These are phyloP conservation scores for Aspergillus flavus DNA, from an alignment of 2,329 filamentous ascomycete species.

Conservation along the genomic window DNA sequence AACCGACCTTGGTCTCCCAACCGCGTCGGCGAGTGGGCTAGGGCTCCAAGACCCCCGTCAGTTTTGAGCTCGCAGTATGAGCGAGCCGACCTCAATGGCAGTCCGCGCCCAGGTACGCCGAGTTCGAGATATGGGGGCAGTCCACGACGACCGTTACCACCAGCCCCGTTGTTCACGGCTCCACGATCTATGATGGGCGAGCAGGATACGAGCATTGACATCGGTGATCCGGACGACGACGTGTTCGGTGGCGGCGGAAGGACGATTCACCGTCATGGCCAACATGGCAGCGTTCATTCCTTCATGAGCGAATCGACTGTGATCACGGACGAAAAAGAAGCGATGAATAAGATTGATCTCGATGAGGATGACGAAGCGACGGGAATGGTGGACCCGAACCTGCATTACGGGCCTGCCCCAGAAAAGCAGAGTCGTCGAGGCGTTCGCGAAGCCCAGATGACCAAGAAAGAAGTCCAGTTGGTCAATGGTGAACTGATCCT, in stretches of 20 bases:
- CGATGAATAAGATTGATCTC: slow-evolving; percentile 45
- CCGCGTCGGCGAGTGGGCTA: slow-evolving; percentile 63
- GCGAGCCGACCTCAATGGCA: slow-evolving; percentile 84
- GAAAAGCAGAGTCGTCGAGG: slow-evolving; percentile 85
- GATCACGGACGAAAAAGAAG: slow-evolving; percentile 56
- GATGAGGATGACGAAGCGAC: slow-evolving; percentile 52
- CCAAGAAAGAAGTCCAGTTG: slow-evolving; percentile 89
- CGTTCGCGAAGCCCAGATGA: slow-evolving; percentile 82
- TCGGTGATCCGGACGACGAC: slow-evolving; percentile 64
- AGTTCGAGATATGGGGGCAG: slow-evolving; percentile 87
- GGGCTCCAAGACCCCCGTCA: slow-evolving; percentile 71
- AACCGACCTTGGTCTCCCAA: slow-evolving; percentile 58
- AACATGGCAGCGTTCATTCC: slow-evolving; percentile 60
- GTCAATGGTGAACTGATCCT: slow-evolving; percentile 98
- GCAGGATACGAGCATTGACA: slow-evolving; percentile 49
- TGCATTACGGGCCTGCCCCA: slow-evolving; percentile 83
- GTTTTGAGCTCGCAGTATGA: slow-evolving; percentile 73
- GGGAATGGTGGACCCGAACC: slow-evolving; percentile 60
- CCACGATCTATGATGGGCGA: slow-evolving; percentile 44
- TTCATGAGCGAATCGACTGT: slow-evolving; percentile 63
- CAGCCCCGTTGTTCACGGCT: slow-evolving; percentile 78
- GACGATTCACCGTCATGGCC: slow-evolving; percentile 51
- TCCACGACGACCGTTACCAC: slow-evolving; percentile 82
- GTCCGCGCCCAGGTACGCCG: slow-evolving; percentile 84
- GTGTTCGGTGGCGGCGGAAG: slow-evolving; percentile 63